phyloP scores from a whole-genome alignment of 768 basidiomycete species.

The Xanthoconium purpureum region DNA sequence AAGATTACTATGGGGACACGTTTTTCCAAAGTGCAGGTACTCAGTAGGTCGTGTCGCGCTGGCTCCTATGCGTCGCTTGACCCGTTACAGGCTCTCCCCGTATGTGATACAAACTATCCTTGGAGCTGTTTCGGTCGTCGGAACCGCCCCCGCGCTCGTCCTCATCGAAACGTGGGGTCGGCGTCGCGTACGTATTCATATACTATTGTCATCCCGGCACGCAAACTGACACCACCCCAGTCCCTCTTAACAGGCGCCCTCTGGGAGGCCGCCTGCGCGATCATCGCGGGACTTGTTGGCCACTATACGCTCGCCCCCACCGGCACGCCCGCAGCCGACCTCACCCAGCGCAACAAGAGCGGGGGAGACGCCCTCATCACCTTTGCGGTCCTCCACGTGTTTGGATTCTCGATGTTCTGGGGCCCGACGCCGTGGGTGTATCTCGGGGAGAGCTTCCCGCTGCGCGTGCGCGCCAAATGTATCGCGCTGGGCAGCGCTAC shows the following conservation, averaged over 20 bases:
- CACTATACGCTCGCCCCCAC: constrained; percentile 61
- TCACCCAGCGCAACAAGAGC: constrained; percentile 54
- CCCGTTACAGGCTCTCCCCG: constrained; percentile 45
- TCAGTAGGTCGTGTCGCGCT: constrained; percentile 34
- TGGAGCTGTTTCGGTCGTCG: constrained; percentile 68
- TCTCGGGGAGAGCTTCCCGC: constrained; percentile 78
- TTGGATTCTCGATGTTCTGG: constrained; percentile 72
- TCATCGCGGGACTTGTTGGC: constrained; percentile 70
- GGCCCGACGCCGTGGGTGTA: constrained; percentile 75
- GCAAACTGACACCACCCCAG: background rate
- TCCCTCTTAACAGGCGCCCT: constrained; percentile 41
- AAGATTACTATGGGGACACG: constrained; percentile 18
- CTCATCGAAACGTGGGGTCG: constrained; percentile 77
- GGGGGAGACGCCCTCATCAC: constrained; percentile 56
- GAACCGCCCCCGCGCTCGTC: constrained; percentile 65
- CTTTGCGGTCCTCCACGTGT: constrained; percentile 72
- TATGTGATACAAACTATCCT: constrained; percentile 73
- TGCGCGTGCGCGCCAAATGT: constrained; percentile 70
- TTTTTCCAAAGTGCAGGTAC: constrained; percentile 57
- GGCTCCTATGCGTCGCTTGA: background rate
- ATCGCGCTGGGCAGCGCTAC: constrained; percentile 69
- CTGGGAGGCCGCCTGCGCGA: constrained; percentile 55
- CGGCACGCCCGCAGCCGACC: constrained; percentile 41
- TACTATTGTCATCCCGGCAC: constrained; percentile 20
- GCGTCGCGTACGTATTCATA: constrained; percentile 43